Evolutionary conservation across 2,329 filamentous ascomycete species (phyloP), one percentile per base, ranked within the genome.

Genomic region (Pyrenochaeta sp.): DNA sequence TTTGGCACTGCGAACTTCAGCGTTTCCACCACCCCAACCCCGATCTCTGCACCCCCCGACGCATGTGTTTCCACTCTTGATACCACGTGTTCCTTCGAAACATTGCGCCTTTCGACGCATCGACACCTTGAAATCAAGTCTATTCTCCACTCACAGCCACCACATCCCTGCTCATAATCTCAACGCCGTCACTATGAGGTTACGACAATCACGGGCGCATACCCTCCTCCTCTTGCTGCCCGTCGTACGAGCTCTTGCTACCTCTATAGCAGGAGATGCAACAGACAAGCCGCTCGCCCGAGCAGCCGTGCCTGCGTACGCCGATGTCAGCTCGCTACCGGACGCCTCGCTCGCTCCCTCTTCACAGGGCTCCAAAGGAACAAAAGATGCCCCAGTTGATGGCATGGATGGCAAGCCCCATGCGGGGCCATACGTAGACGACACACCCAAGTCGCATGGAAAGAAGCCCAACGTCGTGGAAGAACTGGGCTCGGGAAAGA

Each of bases 361-460:
- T 2, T 45, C 64, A 2, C 52, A 71, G 4, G 66, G 51, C 2
- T 53, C 66, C 10, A 75, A 77, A 54, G 86, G 85, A 47, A 88
- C 87, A 45, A 92, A 92, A 74, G 89, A 95, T 79, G 91, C 90
- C 50, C 94, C 94, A 0, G 89, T 97, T 17, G 95, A 98, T 73
- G 93, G 93, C 40, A 89, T 90, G 67, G 95, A 98, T 78, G 95
- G 95, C 42, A 95, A 93, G 78, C 95, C 95, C 41, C 94, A 97
- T 72, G 86, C 89, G 17, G 95, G 95, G 1, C 95, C 95, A 1
- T 88, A 85, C 69, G 87, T 93, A 51, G 86, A 88, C 57, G 84
- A 74, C 39, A 72, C 73, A 9, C 63, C 64, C 36, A 61, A 67
- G 14, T 48, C 61, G 33, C 61, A 69, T 17, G 67, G 73, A 50